These are phyloP conservation scores for Phytophthora aleatoria DNA, from an alignment of 352 stramenopile genomes.

Conservation along the genomic window DNA sequence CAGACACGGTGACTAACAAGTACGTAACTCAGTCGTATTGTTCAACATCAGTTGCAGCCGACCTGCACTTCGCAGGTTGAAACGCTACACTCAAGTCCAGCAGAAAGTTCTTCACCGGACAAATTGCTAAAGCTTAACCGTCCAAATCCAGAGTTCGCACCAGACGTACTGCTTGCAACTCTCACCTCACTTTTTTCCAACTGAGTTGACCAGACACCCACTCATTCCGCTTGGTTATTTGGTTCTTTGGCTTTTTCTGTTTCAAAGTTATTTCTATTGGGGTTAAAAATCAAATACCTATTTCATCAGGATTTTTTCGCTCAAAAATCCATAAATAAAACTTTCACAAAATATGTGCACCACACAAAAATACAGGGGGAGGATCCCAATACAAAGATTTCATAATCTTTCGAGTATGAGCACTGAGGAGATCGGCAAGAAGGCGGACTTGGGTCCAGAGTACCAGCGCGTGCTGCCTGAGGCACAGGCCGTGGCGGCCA, in stretches of 20 bases:
- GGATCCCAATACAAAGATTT: slow-evolving; percentile 39
- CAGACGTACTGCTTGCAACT: background rate
- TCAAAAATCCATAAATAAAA: background rate
- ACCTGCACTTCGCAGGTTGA: slow-evolving; percentile 12
- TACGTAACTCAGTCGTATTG: background rate
- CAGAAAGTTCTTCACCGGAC: slow-evolving; percentile 8
- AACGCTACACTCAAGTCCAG: slow-evolving; percentile 12
- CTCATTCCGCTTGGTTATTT: no score
- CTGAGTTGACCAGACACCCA: no score
- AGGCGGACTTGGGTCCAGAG: slow-evolving; percentile 70
- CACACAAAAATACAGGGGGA: background rate
- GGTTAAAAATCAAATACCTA: background rate
- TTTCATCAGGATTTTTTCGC: background rate
- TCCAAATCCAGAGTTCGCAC: background rate
- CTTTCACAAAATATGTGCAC: background rate
- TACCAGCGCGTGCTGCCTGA: slow-evolving; percentile 71
- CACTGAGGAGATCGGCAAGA: slow-evolving; percentile 81
- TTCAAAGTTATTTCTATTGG: no score
- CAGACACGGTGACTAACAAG: slow-evolving; percentile 5
- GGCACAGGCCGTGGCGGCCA: slow-evolving; percentile 62
- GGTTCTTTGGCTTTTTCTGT: no score
- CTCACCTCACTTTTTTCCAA: no score
- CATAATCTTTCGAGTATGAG: slow-evolving; percentile 41
- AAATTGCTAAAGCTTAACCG: background rate
- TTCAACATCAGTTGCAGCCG: no score